Evolutionary conservation across 371 early-diverging fungal genomes (phyloP).

Genomic region (Mortierella sp.): DNA sequence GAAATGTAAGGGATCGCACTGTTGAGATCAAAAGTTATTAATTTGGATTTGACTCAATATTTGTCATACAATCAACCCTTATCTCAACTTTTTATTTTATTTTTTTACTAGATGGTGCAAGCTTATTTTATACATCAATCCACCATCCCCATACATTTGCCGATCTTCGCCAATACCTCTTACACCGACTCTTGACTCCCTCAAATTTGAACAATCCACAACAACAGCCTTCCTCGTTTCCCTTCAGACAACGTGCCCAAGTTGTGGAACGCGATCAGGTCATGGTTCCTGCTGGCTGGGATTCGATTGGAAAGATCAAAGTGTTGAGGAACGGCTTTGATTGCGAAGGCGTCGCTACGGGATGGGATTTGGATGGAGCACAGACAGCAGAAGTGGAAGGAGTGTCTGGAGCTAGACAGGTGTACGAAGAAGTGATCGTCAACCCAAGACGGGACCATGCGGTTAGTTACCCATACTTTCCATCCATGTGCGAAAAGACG

Average conservation of each 20-base stretch:
- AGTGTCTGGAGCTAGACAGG: conserved; percentile 38
- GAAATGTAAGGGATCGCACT: conserved; percentile 76
- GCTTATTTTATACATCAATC: conserved; percentile 90
- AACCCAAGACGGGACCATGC: conserved; percentile 49
- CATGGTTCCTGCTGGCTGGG: conserved; percentile 94
- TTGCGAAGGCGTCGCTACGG: conserved; percentile 66
- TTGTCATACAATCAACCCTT: not conserved
- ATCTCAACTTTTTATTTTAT: not conserved
- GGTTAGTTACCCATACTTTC: conserved; percentile 21
- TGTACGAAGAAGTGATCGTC: conserved; percentile 60
- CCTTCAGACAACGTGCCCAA: conserved; percentile 77
- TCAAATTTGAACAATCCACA: conserved; percentile 41
- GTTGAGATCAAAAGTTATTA: not conserved
- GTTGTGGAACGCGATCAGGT: conserved; percentile 91
- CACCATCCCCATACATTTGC: conserved; percentile 82
- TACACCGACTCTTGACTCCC: conserved; percentile 76
- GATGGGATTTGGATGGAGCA: conserved; percentile 62
- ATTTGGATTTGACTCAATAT: not conserved
- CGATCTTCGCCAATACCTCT: conserved; percentile 84
- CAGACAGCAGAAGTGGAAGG: conserved; percentile 30
- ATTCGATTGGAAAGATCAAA: conserved; percentile 88
- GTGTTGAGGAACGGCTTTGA: conserved; percentile 83
- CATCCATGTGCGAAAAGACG: not conserved
- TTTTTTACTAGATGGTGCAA: conserved; percentile 83
- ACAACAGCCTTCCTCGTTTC: conserved; percentile 61